Base-by-base conservation (phyloP, 1,284 basidiomycete species). In the Chondrostereum purpureum region DNA sequence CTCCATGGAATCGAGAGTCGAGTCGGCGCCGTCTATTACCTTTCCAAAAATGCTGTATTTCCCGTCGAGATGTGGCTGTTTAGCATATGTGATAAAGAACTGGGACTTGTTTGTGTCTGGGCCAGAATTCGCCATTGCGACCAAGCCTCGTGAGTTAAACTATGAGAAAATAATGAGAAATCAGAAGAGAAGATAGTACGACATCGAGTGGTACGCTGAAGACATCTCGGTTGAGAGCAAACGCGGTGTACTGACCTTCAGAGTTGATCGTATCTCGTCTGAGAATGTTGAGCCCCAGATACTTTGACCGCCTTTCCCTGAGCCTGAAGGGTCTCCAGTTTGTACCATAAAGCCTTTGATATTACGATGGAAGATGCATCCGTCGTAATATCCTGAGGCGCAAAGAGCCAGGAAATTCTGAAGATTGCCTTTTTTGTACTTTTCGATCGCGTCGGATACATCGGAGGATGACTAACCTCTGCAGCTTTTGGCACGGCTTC, bases 71-170 rank as follows among this genome's bases (percentile, higher is more conserved):
- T 95, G 92, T 1, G 88, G 67, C 58, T 96, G 92, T 59, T 96
- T 96, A 0, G 85, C 72, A 60, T 95, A 97, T 1, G 92, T 86
- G 60, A 97, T 83, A 68, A 96, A 95, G 68, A 96, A 95, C 66
- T 95, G 86, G 2, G 90, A 91, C 66, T 95, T 96, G 70, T 96
- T 97, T 16, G 88, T 84, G 63, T 95, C 88, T 17, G 87, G 86
- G 0, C 94, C 94, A 3, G 88, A 85, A 63, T 97, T 97, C 43
- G 93, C 94, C 92, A 97, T 96, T 18, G 93, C 93, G n/a, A 96
- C 83, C 52, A 96, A 77, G 14, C 93, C 93, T 52, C 94, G 80
- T 44, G 81, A 73, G 65, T 96, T 96, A 71, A 98, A 97, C 92
- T 94, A 62, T 23, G 13, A 16, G 27, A 13, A 18, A 13, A 43